Base-by-base conservation (phyloP, 1,284 basidiomycete species). In the Rhodotorula sp. region DNA sequence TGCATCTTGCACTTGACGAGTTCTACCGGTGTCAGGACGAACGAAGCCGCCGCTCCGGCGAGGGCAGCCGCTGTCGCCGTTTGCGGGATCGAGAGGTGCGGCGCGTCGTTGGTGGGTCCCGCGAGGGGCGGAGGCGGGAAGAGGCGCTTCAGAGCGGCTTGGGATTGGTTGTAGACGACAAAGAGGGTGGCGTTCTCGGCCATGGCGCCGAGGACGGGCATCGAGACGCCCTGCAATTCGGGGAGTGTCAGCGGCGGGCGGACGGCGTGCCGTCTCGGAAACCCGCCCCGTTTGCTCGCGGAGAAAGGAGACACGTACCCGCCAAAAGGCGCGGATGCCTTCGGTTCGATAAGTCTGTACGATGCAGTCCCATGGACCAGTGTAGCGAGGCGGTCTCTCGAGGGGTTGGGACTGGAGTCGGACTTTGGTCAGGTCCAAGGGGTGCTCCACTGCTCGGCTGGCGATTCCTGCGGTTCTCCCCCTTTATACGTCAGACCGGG, bases 1-100 rank as follows among this genome's bases (percentile, higher is more conserved):
- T 96, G 96, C 92, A 95, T 94, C 79, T 92, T 90, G 82, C 92
- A 95, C 84, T 96, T 96, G 77, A 96, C 87, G 68, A 93, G 88
- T 81, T 96, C 93, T 74, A 95, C 90, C 2, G 92, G 93, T 2
- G 92, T 95, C 88, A 95, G 83, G 67, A 95, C 85, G 80, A 93
- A 90, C 76, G 89, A 91, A 1, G 92, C 90, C 46, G 89, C 85
- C 4, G 88, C 86, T n/a, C 92, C 93, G 7, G 92, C 91, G 34
- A 89, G 89, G 3, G 87, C 91, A 46, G 89, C 91, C 12, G 93
- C 89, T 18, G 93, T 78, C 2, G 87, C 87, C 14, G 92, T 84
- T 79, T 93, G 88, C 0, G 86, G 80, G 58, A 91, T 83, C 3
- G 86, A 83, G 57, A 90, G 84, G 26, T 81, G 79, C 54, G 80